phyloP scores from a whole-genome alignment of 163 green algal genomes.

The Trebouxia gelatinosa region DNA sequence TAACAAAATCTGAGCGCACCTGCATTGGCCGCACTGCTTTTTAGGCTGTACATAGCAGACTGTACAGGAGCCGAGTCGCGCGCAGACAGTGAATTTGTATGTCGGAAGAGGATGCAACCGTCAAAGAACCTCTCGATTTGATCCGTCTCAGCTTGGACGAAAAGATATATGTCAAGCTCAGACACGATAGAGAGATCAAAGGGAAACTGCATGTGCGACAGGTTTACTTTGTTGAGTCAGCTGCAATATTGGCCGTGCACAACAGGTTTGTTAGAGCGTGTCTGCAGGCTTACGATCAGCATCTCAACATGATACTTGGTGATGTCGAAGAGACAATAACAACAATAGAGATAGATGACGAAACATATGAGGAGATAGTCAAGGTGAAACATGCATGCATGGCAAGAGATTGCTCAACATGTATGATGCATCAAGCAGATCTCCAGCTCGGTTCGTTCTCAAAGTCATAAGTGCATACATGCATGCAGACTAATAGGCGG shows the following conservation, averaged over 20 bases:
- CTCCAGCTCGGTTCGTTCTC: background rate
- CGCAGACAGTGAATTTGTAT: too few relatives aligned
- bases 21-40: too few relatives aligned
- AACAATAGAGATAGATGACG: constrained; percentile 95
- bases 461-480: too few relatives aligned
- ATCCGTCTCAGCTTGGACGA: constrained; percentile 94
- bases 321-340: constrained; percentile 98
- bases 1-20: too few relatives aligned
- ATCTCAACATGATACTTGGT: constrained; percentile 99
- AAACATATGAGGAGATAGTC: constrained; percentile 99
- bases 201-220: constrained; percentile 96
- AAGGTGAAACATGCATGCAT: too few relatives aligned
- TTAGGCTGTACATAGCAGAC: too few relatives aligned
- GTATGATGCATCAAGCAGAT: background rate
- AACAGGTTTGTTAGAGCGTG: background rate
- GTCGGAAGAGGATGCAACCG: constrained; percentile 74
- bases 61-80: background rate
- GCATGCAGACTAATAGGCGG: constrained; percentile 85
- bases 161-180: constrained; percentile 95
- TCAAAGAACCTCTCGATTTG: constrained; percentile 97
- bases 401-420: background rate
- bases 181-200: constrained; percentile 90
- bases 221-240: background rate
- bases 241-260: too few relatives aligned
- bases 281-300: constrained; percentile 98